Base-by-base conservation (phyloP, 139 green algal species). In the Gonium pectorale region DNA sequence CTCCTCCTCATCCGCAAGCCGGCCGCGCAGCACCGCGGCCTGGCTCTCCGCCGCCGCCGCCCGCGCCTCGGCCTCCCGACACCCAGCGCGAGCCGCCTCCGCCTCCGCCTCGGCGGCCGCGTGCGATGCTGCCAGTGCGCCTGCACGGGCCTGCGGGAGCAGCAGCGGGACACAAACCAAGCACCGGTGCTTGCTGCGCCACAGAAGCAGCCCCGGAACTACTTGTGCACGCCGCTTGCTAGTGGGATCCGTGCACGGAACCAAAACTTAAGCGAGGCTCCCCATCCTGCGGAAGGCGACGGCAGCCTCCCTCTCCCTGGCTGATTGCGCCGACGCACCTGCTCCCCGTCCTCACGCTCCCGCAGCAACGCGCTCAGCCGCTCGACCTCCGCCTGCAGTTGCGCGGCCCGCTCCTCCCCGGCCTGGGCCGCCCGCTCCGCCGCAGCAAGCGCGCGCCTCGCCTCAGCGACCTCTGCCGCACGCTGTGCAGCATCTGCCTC, bases 401-500 rank as follows among this genome's bases (percentile, higher is more conserved):
- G 8, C 2, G 40, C 44, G 44, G 38, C 44, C 44, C 29, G 64
- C 63, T 54, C 64, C 9, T 1, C 19, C 35, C 9, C 29, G 35
- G 27, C 35, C 51, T 67, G 0, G 0, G n/a, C 35, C 64, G 31
- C 44, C 19, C 38, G 22, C 62, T 27, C 44, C 62, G 29, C n/a
- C 40, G n/a, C 67, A 3, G n/a, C 33, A 11, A 26, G 49, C 79
- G 56, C 24, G 37, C 7, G 8, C 19, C 38, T 38, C 67, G 56
- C 74, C 13, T 37, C 40, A 27, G 41, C 24, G 29, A 17, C 40
- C 1, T 26, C 27, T 29, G 37, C 54, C 51, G 71, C 71, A 51
- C 6, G 21, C 71, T 46, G 9, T 21, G 31, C 71, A n/a, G 71
- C 71, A 24, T 86, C 71, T 88, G 62, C 74, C 46, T 44, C 49